These are phyloP conservation scores for Neurospora sp. DNA, from an alignment of 495 filamentous ascomycete species.

Conservation along the genomic window DNA sequence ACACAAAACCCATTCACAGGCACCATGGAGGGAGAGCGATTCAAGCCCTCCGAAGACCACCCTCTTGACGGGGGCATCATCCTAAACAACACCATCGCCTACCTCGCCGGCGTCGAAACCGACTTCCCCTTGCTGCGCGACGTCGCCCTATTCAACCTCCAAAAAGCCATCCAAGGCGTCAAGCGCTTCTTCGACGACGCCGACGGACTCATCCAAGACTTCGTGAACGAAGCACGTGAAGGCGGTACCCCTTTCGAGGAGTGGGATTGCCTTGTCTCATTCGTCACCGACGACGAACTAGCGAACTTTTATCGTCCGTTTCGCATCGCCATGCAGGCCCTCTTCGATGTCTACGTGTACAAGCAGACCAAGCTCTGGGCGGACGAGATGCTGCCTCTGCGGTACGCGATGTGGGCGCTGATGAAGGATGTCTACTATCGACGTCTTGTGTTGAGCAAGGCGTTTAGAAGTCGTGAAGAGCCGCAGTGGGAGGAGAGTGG, in stretches of 20 bases:
- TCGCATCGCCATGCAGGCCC: neutral
- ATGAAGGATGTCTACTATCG: neutral
- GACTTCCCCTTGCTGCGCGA: neutral
- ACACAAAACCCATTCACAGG: neutral
- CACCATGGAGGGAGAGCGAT: neutral
- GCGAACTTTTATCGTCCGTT: neutral
- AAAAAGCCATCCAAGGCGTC: neutral
- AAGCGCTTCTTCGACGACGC: neutral
- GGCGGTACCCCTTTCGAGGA: neutral
- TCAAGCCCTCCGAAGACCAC: neutral
- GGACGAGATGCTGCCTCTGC: neutral
- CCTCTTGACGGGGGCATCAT: slow-evolving; percentile 4
- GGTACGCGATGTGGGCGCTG: neutral
- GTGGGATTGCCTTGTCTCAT: neutral
- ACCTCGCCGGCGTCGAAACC: neutral
- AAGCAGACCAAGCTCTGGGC: neutral
- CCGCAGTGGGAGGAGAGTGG: neutral
- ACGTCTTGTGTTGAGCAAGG: neutral
- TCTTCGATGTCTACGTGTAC: neutral
- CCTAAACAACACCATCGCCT: neutral
- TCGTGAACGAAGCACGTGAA: neutral
- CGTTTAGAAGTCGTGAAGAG: neutral
- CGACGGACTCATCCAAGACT: neutral
- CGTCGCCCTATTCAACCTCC: neutral
- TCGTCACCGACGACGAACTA: neutral